Base-by-base conservation (phyloP, 805 yeast genomes). In the Torulaspora franciscae region DNA sequence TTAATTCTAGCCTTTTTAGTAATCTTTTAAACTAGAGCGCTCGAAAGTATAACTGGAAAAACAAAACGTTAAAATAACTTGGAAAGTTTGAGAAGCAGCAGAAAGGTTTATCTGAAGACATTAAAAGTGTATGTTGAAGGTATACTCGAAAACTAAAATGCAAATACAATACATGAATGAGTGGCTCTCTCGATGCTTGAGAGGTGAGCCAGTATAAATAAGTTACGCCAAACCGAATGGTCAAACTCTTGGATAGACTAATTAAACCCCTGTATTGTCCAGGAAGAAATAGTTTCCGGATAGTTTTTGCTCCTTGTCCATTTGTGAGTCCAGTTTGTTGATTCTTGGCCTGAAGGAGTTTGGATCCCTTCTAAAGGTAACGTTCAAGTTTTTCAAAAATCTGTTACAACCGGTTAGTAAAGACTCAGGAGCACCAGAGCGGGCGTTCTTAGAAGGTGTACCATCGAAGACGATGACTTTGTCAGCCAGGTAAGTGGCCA, bases 401-500 rank as follows among this genome's bases (percentile, higher is more conserved):
- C 83, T 76, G 78, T 93, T 93, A 77, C 97, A 91, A 60, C 99
- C 99, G 43, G 98, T 89, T 65, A 95, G 76, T 67, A 93, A 76
- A 32, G 95, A 80, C 73, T 93, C 96, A 43, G 99, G 97, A 42
- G 85, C 69, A 64, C 82, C 84, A 32, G 99, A 98, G 56, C 70
- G 66, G 27, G 99, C 91, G 55, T 82, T 75, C 65, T 78, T 76
- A 23, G 98, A 88, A 43, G 99, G 98, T 53, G 71, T 62, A 69
- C 99, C 99, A 70, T 93, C 99, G 63, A 91, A 93, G 46, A 93
- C 98, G 79, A 93, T 91, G 60, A 93, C 99, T 65, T 95, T 81
- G 72, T 93, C 99, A 52, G 99, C 99, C 76, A 93, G 79, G 68
- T 93, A 93, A 13, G 99, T 93, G 54, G 99, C 98, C 99, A 93